Conservation (phyloP, 2,329 filamentous ascomycete genomes). For the Claviceps africana region DNA sequence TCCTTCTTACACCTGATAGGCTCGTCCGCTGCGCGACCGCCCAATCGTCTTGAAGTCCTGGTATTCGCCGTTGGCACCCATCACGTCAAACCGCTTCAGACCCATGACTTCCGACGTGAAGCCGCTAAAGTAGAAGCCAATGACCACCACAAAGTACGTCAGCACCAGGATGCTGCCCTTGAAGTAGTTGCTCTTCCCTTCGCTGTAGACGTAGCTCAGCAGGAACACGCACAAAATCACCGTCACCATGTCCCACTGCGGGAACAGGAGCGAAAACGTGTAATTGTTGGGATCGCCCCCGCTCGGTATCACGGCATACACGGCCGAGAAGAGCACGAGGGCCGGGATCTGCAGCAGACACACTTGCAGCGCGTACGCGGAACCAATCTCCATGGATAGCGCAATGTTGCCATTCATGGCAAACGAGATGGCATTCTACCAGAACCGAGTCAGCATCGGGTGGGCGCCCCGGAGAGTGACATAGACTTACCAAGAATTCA, state of each 20-base stretch:
- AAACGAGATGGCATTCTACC: conserved; percentile 89
- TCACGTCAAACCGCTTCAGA: conserved; percentile 37
- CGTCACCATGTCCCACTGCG: conserved; percentile 97
- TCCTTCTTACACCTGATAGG: background rate
- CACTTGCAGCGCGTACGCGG: conserved; percentile 90
- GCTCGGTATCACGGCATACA: conserved; percentile 39
- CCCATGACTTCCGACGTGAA: conserved; percentile 32
- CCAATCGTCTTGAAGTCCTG: conserved; percentile 41
- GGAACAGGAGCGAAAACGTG: conserved; percentile 81
- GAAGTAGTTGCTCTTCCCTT: conserved; percentile 99
- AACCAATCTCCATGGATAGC: conserved; percentile 96
- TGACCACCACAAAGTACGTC: conserved; percentile 81
- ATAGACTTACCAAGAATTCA: conserved; percentile 67
- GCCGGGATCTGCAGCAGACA: conserved; percentile 90
- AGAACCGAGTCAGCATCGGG: background rate
- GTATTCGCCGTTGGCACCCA: conserved; percentile 35
- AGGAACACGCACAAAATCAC: conserved; percentile 93
- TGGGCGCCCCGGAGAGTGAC: no score
- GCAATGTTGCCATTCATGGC: conserved; percentile 99
- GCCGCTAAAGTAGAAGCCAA: conserved; percentile 78
- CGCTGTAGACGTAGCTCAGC: conserved; percentile 92
- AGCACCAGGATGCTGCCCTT: conserved; percentile 92
- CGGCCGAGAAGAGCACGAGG: conserved; percentile 77
- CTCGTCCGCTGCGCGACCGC: background rate
- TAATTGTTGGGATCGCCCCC: conserved; percentile 34